Evolutionary conservation across 1,139 yeast species (phyloP).

Genomic region (Candida sanyaensis): DNA sequence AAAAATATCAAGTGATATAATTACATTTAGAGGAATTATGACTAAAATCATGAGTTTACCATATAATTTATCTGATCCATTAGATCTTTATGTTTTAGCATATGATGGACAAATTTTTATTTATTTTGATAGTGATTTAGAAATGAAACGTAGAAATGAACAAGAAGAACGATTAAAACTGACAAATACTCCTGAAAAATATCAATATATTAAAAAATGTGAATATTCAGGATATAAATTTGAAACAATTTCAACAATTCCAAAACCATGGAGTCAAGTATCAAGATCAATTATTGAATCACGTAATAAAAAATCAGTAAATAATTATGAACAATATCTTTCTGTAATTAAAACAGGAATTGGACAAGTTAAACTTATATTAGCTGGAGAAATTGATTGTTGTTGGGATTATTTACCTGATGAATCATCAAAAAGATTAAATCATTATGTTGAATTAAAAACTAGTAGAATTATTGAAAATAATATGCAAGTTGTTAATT

Average conservation of each 20-base stretch:
- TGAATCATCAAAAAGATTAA: slow-evolving; percentile 43
- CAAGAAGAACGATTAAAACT: slow-evolving; percentile 23
- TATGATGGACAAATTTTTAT: slow-evolving; percentile 87
- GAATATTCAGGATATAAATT: slow-evolving; percentile 81
- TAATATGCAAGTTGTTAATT: slow-evolving; percentile 54
- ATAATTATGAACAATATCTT: slow-evolving; percentile 74
- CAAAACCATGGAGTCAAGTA: slow-evolving; percentile 73
- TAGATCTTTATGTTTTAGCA: slow-evolving; percentile 62
- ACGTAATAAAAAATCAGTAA: slow-evolving; percentile 58
- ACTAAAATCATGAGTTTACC: slow-evolving; percentile 67
- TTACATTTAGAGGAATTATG: slow-evolving; percentile 86
- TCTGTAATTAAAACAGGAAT: slow-evolving; percentile 83
- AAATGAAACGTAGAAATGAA: slow-evolving; percentile 28
- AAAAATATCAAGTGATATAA: slow-evolving; percentile 49
- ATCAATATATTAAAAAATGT: slow-evolving; percentile 39
- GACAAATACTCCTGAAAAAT: slow-evolving; percentile 35
- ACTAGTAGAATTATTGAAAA: slow-evolving; percentile 60
- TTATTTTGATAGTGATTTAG: slow-evolving; percentile 55
- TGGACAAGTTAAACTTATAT: slow-evolving; percentile 64
- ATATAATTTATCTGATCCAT: slow-evolving; percentile 53
- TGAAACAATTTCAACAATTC: slow-evolving; percentile 74
- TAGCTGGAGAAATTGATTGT: slow-evolving; percentile 94
- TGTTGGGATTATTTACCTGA: slow-evolving; percentile 78
- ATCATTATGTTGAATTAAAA: slow-evolving; percentile 85
- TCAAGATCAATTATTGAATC: slow-evolving; percentile 67